Conservation (phyloP, 2,329 filamentous ascomycete species). For the Calonectria henricotiae region DNA sequence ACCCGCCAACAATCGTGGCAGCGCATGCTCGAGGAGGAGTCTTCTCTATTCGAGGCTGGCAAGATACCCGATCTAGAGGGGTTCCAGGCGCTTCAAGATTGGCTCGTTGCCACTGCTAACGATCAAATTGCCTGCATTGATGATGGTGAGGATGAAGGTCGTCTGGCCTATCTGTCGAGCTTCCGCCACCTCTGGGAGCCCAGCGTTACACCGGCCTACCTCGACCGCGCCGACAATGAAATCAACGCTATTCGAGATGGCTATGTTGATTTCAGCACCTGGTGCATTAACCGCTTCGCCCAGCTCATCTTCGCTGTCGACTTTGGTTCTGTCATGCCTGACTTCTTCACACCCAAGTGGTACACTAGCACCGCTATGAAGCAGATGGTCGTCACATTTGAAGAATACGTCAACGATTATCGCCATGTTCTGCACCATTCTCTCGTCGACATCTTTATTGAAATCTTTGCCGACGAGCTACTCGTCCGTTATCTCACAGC, state of each 20-base stretch:
- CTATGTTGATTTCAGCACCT: slow-evolving; percentile 95
- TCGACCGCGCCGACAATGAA: slow-evolving; percentile 82
- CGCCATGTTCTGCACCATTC: slow-evolving; percentile 87
- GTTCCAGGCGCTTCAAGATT: slow-evolving; percentile 90
- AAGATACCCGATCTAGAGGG: slow-evolving; percentile 73
- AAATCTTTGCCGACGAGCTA: slow-evolving; percentile 93
- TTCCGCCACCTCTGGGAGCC: slow-evolving; percentile 89
- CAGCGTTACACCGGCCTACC: slow-evolving; percentile 85
- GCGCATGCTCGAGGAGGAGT: slow-evolving; percentile 89
- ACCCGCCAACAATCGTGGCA: slow-evolving; percentile 90
- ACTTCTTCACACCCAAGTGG: slow-evolving; percentile 94
- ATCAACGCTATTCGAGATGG: slow-evolving; percentile 85
- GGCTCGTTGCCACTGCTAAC: slow-evolving; percentile 96
- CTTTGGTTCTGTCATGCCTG: slow-evolving; percentile 85
- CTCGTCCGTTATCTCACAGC: slow-evolving; percentile 87
- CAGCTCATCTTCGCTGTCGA: slow-evolving; percentile 91
- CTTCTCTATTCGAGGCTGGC: slow-evolving; percentile 77
- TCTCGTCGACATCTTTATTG: slow-evolving; percentile 91
- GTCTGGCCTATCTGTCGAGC: slow-evolving; percentile 86
- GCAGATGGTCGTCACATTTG: slow-evolving; percentile 94
- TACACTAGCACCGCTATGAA: slow-evolving; percentile 91
- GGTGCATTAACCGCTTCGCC: slow-evolving; percentile 91
- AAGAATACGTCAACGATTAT: slow-evolving; percentile 95
- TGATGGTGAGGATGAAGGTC: slow-evolving; percentile 84
- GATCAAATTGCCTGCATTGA: slow-evolving; percentile 99